Percentiles rank a stretch among this genome's conserved stretches.
These are phyloP conservation scores for Datisca glomerata DNA, from an alignment of 306 rosid genomes.

Conservation along the genomic window DNA sequence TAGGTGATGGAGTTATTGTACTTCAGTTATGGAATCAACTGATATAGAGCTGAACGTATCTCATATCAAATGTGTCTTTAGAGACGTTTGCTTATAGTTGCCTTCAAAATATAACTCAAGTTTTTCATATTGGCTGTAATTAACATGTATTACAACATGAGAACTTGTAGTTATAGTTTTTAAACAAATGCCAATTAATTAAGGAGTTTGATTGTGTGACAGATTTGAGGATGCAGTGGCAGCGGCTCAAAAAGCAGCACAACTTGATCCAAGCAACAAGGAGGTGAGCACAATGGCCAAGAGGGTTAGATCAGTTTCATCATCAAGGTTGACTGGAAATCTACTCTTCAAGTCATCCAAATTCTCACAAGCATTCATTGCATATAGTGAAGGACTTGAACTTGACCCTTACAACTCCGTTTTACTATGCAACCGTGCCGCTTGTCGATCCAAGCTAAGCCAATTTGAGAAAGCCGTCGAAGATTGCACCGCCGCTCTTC, in stretches of 20 bases:
- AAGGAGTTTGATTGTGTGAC: not conserved
- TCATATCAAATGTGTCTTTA: too few relatives aligned
- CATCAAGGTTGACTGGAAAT: conserved; percentile 80
- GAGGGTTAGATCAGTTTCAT: conserved; percentile 44
- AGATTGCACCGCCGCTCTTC: conserved; percentile 76
- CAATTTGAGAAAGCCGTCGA: conserved; percentile 91
- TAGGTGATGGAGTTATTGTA: too few relatives aligned
- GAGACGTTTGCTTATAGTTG: too few relatives aligned
- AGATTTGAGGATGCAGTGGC: conserved; percentile 80
- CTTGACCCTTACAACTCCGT: conserved; percentile 63
- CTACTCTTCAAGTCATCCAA: conserved; percentile 74
- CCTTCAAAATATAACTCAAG: too few relatives aligned
- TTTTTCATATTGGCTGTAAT: too few relatives aligned
- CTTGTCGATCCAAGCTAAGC: conserved; percentile 80
- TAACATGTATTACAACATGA: too few relatives aligned
- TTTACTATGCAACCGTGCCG: conserved; percentile 84
- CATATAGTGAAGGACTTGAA: conserved; percentile 78
- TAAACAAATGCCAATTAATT: not conserved
- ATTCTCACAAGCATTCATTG: conserved; percentile 51
- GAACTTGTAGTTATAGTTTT: not conserved
- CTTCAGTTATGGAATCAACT: too few relatives aligned
- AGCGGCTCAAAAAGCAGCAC: conserved; percentile 50
- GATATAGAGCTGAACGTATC: too few relatives aligned
- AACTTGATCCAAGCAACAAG: conserved; percentile 48
- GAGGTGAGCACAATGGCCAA: conserved; percentile 43